Base-by-base conservation (phyloP, 1,284 basidiomycete species). In the Pseudozyma sp. region DNA sequence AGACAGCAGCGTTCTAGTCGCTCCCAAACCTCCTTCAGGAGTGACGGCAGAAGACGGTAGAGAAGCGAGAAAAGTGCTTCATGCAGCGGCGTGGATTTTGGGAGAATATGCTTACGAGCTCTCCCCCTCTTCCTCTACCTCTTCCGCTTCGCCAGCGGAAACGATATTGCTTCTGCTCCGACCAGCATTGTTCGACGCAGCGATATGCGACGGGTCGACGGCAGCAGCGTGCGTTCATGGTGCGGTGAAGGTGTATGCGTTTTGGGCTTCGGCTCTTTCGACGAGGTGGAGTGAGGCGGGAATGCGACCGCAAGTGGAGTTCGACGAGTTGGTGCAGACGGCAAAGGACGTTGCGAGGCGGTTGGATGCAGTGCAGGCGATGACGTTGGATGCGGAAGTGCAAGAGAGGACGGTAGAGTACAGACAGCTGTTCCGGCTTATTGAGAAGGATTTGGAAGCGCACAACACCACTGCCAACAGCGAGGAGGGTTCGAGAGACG, bases 71-170 rank as follows among this genome's bases (percentile, higher is more conserved):
- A 93, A 95, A 74, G 89, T 96, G 9, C 86, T 97, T 1, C 93
- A 92, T 88, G 95, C 95, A 1, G 94, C 94, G 6, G 93, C 94
- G 1, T 97, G 93, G 92, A 92, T 97, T 72, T 94, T 93, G 76
- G 95, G 95, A 31, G 97, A 99, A 85, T 95, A 94, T 84, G 91
- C 92, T 18, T 58, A 84, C 80, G 65, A 86, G 58, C 71, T 85
- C 14, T 40, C 65, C 83, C 45, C 78, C 77, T 53, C 78, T 76
- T 39, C 79, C 69, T 18, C 52, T 0, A 42, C 54, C 9, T 31
- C 25, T 31, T 31, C 25, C 25, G 25, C 25, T 6, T 31, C 25
- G 25, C 25, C 25, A 6, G 25, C 25, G 25, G 25, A 31, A 31
- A 73, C 79, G 12, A 81, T 85, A 35, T 73, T 82, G 52, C 56